Evolutionary conservation across 2,329 filamentous ascomycete genomes (phyloP), one percentile per base, ranked within the genome.

Genomic region (Botrytis galanthina): DNA sequence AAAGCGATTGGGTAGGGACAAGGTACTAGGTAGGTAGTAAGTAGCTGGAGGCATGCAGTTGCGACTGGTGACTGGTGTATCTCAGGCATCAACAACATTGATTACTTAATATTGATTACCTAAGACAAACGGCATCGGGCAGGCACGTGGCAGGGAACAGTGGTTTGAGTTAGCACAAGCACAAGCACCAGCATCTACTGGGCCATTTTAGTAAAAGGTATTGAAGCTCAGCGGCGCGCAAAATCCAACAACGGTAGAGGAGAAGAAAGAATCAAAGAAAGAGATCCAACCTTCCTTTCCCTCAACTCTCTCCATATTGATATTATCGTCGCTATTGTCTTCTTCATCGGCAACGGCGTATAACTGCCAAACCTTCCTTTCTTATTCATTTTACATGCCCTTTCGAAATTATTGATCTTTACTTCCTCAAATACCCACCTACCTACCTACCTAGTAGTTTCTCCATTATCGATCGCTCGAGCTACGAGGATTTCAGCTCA

Each of bases 51-150:
- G 18, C 20, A 22, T 29, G 48, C n/a, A 0, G 26, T 14, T 26
- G 12, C 9, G 9, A n/a, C 12, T 14, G 9, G n/a, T 0, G 9
- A n/a, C 12, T 14, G 9, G n/a, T 0, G 14, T n/a, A n/a, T 35
- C 59, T 61, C 6, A 61, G 59, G 59, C 59, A 51, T 12, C 32
- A 22, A 26, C 0, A 0, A 14, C 1, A 35, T 10, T 42, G 26
- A 42, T 54, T 54, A 54, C 26, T 29, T n/a, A 54, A 16, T 9
- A 39, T 0, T n/a, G 48, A 14, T 51, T 26, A 51, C 48, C 22
- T 51, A 51, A 54, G n/a, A 16, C n/a, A 7, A 8, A 29, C 1
- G 12, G 0, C 51, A 16, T 16, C 29, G 5, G 60, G 22, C 59
- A 61, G 12, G 0, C 51, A 16, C 8, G 29, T 1, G 60, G 22